phyloP scores from a whole-genome alignment of 306 rosid genomes.

The Parietaria judaica region DNA sequence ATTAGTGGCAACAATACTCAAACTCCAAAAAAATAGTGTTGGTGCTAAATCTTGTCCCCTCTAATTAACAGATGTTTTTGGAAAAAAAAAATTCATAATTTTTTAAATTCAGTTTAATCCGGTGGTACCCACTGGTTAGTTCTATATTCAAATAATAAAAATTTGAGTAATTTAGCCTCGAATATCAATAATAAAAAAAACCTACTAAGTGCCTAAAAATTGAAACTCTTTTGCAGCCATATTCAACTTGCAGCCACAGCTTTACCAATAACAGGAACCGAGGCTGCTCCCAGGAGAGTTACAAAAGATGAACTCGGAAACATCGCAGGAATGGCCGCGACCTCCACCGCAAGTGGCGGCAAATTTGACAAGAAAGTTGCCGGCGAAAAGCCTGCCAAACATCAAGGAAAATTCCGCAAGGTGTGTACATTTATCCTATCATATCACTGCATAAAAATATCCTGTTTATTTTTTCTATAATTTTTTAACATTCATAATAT shows the following conservation, averaged over 20 bases:
- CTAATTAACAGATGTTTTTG: too few species aligned
- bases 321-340: constrained; percentile 84
- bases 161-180: too few species aligned
- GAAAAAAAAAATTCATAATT: too few species aligned
- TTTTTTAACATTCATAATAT: constrained; percentile 15
- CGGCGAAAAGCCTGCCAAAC: constrained; percentile 74
- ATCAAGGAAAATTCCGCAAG: constrained; percentile 83
- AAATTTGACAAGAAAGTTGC: constrained; percentile 83
- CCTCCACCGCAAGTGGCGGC: constrained; percentile 93
- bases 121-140: too few species aligned
- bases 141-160: too few species aligned
- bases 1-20: too few species aligned
- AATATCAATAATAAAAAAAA: too few species aligned
- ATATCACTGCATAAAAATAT: not conserved
- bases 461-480: not conserved
- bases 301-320: constrained; percentile 65
- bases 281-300: constrained; percentile 58
- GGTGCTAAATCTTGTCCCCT: too few species aligned
- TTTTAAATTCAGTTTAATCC: too few species aligned
- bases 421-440: constrained; percentile 26
- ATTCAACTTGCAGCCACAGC: constrained; percentile 83
- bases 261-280: constrained; percentile 90
- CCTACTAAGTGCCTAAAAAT: constrained; percentile 4
- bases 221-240: constrained; percentile 46
- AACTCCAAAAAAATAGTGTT: too few species aligned